phyloP scores from a whole-genome alignment of 2,329 filamentous ascomycete genomes.

The Trichoderma afroharzianum region DNA sequence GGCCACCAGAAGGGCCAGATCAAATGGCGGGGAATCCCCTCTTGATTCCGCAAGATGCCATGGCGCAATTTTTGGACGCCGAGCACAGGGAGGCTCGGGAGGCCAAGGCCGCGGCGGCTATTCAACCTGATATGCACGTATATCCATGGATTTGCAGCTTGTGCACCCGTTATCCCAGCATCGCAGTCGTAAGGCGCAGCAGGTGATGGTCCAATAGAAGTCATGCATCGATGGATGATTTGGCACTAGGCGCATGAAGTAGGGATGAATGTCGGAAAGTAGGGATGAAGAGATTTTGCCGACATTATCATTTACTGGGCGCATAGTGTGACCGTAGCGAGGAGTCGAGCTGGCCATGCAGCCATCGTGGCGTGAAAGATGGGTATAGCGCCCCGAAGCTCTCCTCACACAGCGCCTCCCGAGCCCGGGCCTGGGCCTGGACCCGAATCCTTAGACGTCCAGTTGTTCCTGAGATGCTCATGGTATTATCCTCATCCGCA shows the following conservation, averaged over 20 bases:
- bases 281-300: constrained; percentile 1
- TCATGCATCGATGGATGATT: not conserved
- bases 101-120: not conserved
- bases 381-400: not conserved
- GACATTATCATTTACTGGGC: not conserved
- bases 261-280: not conserved
- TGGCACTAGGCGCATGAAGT: not conserved
- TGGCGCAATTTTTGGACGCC: not conserved
- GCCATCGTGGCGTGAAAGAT: not conserved
- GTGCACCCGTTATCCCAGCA: not conserved
- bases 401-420: not conserved
- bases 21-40: constrained; percentile 1
- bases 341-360: constrained; percentile 1
- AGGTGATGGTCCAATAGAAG: not conserved
- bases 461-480: not conserved
- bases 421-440: not conserved
- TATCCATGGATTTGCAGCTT: not conserved
- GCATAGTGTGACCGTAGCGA: not conserved
- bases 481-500: not conserved
- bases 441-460: not conserved
- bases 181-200: not conserved
- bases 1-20: not conserved
- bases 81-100: not conserved
- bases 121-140: not conserved
- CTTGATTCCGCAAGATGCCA: constrained; percentile 8